phyloP scores from a whole-genome alignment of 352 stramenopile species.

The Globisporangium abappressorium region DNA sequence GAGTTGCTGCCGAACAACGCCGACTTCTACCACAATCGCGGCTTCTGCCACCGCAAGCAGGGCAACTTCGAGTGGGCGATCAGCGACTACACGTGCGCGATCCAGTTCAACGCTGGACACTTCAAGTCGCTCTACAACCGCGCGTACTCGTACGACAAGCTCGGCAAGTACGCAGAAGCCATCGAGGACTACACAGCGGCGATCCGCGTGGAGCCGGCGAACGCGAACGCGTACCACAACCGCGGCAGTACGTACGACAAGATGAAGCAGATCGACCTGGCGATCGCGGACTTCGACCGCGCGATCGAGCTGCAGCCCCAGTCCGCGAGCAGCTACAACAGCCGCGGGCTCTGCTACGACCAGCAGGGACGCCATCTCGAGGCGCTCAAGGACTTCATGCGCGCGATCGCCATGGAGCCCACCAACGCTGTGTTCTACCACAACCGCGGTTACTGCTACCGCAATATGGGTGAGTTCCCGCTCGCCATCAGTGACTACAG shows the following conservation, averaged over 20 bases:
- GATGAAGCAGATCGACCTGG: conserved; percentile 51
- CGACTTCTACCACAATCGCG: conserved; percentile 84
- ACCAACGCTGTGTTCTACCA: conserved; percentile 78
- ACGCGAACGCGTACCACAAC: conserved; percentile 85
- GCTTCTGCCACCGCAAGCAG: conserved; percentile 83
- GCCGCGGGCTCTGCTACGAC: conserved; percentile 71
- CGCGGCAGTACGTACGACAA: conserved; percentile 79
- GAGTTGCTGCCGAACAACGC: conserved; percentile 67
- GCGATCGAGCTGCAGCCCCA: conserved; percentile 57
- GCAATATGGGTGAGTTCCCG: conserved; percentile 75
- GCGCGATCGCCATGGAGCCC: conserved; percentile 61
- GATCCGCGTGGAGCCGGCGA: conserved; percentile 58
- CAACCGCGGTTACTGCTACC: conserved; percentile 85
- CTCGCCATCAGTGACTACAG: conserved; percentile 69
- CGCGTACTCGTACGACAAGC: conserved; percentile 85
- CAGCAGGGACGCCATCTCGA: conserved; percentile 59
- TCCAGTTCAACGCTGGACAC: conserved; percentile 65
- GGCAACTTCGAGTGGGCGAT: conserved; percentile 78
- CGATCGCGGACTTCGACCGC: conserved; percentile 69
- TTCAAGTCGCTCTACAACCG: conserved; percentile 90
- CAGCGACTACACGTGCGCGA: conserved; percentile 68
- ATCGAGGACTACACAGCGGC: conserved; percentile 77
- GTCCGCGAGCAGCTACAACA: conserved; percentile 79
- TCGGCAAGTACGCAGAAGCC: conserved; percentile 60
- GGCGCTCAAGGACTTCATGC: conserved; percentile 73